Conservation (phyloP, 208 protist genomes). For the Phytomonas serpens region DNA sequence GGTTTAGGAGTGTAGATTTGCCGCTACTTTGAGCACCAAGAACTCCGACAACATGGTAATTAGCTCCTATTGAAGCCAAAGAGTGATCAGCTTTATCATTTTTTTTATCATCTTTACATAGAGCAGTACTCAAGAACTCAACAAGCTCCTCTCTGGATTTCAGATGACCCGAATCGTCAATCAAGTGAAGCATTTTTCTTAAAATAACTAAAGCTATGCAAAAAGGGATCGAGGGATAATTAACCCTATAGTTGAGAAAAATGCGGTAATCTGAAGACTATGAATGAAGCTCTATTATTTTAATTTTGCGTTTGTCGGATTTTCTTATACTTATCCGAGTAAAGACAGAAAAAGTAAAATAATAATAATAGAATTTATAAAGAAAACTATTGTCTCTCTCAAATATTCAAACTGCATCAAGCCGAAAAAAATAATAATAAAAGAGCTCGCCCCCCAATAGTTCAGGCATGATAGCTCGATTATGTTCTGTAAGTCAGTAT, state of each 20-base stretch:
- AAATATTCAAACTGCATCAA: background rate
- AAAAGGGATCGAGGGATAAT: background rate
- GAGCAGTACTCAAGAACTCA: constrained; percentile 19
- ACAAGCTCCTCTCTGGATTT: constrained; percentile 34
- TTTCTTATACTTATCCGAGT: background rate
- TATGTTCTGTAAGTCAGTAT: background rate
- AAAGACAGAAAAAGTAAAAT: background rate
- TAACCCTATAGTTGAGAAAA: background rate
- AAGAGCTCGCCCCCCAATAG: background rate
- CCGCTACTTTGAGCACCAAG: constrained; percentile 95
- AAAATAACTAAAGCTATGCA: background rate
- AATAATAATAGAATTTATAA: background rate
- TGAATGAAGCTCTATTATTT: background rate
- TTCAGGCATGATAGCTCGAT: background rate
- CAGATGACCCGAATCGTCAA: constrained; percentile 60
- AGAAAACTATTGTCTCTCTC: background rate
- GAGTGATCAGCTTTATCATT: background rate
- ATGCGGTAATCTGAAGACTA: background rate
- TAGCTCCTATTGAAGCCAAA: constrained; percentile 25
- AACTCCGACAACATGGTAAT: constrained; percentile 90
- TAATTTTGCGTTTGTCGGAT: background rate
- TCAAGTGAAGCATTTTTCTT: constrained; percentile 48
- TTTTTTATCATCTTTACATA: background rate
- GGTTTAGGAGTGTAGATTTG: constrained; percentile 96
- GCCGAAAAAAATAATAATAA: background rate